Evolutionary conservation across 108 stramenopile genomes (phyloP), one percentile per base, ranked within the genome.

Genomic region (Cyclostephanos invisitatus): DNA sequence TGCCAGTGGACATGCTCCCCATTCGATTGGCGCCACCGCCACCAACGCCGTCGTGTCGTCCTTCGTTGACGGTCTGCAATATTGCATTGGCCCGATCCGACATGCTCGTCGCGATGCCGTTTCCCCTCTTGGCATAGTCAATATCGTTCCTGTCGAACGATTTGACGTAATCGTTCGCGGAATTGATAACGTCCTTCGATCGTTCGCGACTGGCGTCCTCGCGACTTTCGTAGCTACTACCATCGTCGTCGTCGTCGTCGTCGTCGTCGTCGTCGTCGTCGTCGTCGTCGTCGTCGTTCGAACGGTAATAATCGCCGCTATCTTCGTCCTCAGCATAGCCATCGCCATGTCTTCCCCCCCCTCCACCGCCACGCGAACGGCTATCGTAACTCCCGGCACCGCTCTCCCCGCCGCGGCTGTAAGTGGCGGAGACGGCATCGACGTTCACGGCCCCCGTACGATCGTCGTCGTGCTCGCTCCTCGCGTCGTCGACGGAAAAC

Each of bases 1-100:
- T 64, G 51, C 20, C 40, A 29, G 4, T 20, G 36, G 15, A n/a
- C 9, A 9, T 40, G 15, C 60, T 36, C 11, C 29, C 18, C 17
- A 20, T 8, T 40, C n/a, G 49, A 20, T 61, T 15, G 4, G 0
- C 29, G 21, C 29, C 15, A 15, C 32, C 27, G 12, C 35, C 17
- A 1, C 14, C 8, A 14, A 6, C 58, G 29, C 29, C 27, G 21
- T 21, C 11, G 15, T 17, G 38, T 61, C 36, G 36, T 36, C 2
- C 32, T 32, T 51, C 51, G 20, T 61, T 28, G 27, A 59, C 25
- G 54, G 64, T 78, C 50, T 47, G 37, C 70, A 69, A 71, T 53
- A 71, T 60, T 27, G 70, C 70, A 53, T 67, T 67, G 47, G 77
- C 77, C 46, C 77, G 56, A 46, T 78, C 77, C 8, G 69, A 70